Evolutionary conservation across 2,329 filamentous ascomycete species (phyloP), one percentile per base, ranked within the genome.

Genomic region (Bipolaris bicolor): DNA sequence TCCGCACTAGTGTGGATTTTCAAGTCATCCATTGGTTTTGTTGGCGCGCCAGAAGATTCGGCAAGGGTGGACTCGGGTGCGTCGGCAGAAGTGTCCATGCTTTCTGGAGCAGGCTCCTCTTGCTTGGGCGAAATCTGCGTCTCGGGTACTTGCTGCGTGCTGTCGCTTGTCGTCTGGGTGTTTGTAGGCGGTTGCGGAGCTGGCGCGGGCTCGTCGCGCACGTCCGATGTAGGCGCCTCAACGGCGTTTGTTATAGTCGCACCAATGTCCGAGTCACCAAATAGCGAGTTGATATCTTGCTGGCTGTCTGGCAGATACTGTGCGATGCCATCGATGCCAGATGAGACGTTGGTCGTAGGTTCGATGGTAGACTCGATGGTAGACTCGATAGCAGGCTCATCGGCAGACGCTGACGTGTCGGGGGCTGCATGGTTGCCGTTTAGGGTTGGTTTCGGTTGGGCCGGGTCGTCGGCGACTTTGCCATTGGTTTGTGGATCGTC

Each of bases 241-340:
- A 78, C 72, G 1, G 78, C 76, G 33, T 77, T 76, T 43, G 76
- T 73, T 20, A 74, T 58, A 1, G 72, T 69, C n/a, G 61, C 57
- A 31, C 58, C 60, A 13, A 66, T 45, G 18, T 77, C 71, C 15
- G 66, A 65, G 39, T 66, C 67, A 33, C 69, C 70, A 45, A 79
- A 77, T 5, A 79, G 69, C 58, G 79, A 78, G 50, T 77, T 77
- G 18, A 62, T 67, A 36, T 77, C 76, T 24, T 72, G 64, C 49
- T 78, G 71, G 52, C 72, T 74, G 48, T 80, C 76, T 18, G 77
- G 74, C 43, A 81, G 65, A 57, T 78, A 80, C 33, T 78, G 76
- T 18, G 79, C 75, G 26, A 78, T 67, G 5, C 77, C 72, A 26
- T 78, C 78, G 31, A 81, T 80, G 49, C 78, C 79, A 52, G 75